A percentile compares a stretch with the other conserved stretches of the same genome.
These are phyloP conservation scores for Aureobasidium sp. DNA, from an alignment of 2,329 filamentous ascomycete species.

Conservation along the genomic window DNA sequence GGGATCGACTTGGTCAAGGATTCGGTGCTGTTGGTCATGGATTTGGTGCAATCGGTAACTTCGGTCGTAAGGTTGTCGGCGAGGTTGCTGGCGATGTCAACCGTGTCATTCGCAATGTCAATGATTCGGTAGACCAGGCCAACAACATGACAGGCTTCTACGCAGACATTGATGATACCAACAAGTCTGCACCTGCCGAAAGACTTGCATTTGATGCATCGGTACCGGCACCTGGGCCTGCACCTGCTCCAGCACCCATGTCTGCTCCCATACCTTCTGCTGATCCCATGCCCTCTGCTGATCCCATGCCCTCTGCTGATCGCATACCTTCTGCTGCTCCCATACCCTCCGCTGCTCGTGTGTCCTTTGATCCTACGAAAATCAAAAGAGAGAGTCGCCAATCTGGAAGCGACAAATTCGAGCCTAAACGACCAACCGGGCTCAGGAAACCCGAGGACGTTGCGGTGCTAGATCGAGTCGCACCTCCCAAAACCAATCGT, in stretches of 20 bases:
- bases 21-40: conserved; percentile 35
- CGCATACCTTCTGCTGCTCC: neutral
- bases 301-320: neutral
- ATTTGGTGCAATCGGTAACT: conserved; percentile 43
- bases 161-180: neutral
- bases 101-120: conserved; percentile 33
- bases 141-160: conserved; percentile 14
- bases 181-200: neutral
- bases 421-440: neutral
- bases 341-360: neutral
- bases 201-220: conserved; percentile 3
- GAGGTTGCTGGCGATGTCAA: conserved; percentile 29
- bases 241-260: neutral
- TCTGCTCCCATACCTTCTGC: neutral
- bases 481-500: neutral
- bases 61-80: conserved; percentile 35
- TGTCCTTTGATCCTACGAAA: neutral
- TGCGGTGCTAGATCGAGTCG: neutral
- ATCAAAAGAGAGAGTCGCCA: neutral
- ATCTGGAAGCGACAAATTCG: neutral
- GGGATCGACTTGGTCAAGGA: conserved; percentile 33
- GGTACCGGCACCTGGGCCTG: neutral
- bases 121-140: conserved; percentile 13
- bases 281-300: neutral
- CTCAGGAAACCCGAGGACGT: conserved; percentile 4